Conservation (phyloP, 1,284 basidiomycete species). For the Phlebopus sp. region DNA sequence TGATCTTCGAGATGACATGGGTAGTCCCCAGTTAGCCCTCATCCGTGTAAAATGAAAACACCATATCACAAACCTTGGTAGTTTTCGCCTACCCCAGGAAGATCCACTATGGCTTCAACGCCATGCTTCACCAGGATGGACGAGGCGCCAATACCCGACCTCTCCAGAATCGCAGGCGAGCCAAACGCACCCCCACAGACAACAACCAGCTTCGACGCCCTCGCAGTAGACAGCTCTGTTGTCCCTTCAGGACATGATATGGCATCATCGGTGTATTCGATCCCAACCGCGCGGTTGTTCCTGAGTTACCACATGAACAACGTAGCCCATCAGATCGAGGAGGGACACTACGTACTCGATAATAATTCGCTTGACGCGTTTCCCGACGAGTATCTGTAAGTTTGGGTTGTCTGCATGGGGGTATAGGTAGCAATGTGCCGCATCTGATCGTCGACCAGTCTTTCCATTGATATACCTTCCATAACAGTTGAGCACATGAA, state of each 20-base stretch:
- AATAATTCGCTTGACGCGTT: constrained; percentile 45
- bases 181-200: constrained; percentile 53
- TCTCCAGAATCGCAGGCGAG: constrained; percentile 52
- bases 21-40: background rate
- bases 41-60: background rate
- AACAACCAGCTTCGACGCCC: constrained; percentile 45
- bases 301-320: constrained; percentile 32
- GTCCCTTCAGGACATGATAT: constrained; percentile 24
- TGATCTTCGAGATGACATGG: constrained; percentile 38
- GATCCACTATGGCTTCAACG: constrained; percentile 41
- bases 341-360: constrained; percentile 38
- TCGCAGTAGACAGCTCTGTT: constrained; percentile 25
- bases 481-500: background rate
- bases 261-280: constrained; percentile 49
- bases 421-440: constrained; percentile 58
- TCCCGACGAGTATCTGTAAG: constrained; percentile 38
- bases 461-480: constrained; percentile 47
- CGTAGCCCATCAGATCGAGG: background rate
- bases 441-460: constrained; percentile 57
- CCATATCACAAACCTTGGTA: too few species aligned
- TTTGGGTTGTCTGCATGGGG: constrained; percentile 44
- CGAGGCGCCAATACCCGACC: constrained; percentile 48
- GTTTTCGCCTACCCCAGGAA: constrained; percentile 57
- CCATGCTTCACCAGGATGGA: constrained; percentile 40
- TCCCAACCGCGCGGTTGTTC: constrained; percentile 49